Evolutionary conservation across 257 asterid genomes (phyloP).

Genomic region (Solanum pennellii): DNA sequence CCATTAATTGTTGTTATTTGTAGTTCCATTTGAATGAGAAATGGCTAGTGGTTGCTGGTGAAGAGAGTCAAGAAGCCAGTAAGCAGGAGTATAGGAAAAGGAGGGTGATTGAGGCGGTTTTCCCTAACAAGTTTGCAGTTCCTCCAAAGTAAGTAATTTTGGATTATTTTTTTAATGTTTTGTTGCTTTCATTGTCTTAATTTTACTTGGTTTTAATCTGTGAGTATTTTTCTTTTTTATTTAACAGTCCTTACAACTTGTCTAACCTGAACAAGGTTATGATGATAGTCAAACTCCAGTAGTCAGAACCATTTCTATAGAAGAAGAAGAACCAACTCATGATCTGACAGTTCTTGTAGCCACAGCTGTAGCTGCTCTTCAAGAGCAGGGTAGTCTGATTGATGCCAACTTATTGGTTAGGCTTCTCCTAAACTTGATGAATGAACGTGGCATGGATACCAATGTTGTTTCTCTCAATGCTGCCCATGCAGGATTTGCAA

Average conservation of each 20-base stretch:
- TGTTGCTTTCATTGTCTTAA: not conserved
- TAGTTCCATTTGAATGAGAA: conserved; percentile 15
- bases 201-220: not conserved
- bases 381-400: no score
- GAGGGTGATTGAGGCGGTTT: conserved; percentile 7
- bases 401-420: no score
- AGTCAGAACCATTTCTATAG: conserved; percentile 21
- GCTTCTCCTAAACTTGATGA: no score
- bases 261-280: not conserved
- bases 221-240: not conserved
- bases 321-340: conserved; percentile 7
- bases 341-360: no score
- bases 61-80: conserved; percentile 28
- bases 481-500: no score
- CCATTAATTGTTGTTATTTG: not conserved
- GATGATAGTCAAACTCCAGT: conserved; percentile 21
- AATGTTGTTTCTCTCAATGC: no score
- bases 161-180: not conserved
- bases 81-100: conserved; percentile 8
- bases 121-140: conserved; percentile 12
- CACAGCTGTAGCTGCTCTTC: no score
- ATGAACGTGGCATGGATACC: no score
- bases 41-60: conserved; percentile 41
- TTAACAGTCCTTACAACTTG: conserved; percentile 12
- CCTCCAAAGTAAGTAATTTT: conserved; percentile 23